phyloP scores from a whole-genome alignment of 352 stramenopile genomes.

The Phytophthora cactorum region DNA sequence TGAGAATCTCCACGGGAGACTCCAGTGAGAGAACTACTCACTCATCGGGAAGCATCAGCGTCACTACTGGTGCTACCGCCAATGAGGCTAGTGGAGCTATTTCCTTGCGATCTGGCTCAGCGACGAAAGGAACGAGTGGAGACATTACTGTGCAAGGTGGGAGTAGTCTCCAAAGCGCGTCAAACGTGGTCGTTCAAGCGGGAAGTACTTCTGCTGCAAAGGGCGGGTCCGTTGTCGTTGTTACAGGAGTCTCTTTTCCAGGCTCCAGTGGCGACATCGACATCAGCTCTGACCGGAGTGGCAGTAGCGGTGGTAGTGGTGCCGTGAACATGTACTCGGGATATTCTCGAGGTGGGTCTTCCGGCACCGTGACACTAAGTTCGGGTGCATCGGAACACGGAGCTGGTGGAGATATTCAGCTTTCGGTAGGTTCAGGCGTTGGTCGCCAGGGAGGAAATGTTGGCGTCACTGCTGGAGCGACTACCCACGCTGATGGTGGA shows the following conservation, averaged over 20 bases:
- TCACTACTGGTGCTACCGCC: constrained; percentile 45
- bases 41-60: constrained; percentile 52
- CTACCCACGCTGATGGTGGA: constrained; percentile 48
- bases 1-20: constrained; percentile 60
- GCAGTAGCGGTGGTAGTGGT: constrained; percentile 59
- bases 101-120: constrained; percentile 47
- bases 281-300: constrained; percentile 62
- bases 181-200: constrained; percentile 57
- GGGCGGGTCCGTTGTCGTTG: constrained; percentile 54
- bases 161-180: constrained; percentile 46
- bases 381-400: constrained; percentile 65
- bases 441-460: constrained; percentile 55
- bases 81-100: constrained; percentile 57
- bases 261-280: constrained; percentile 66
- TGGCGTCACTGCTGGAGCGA: constrained; percentile 48
- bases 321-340: constrained; percentile 56
- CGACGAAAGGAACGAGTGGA: constrained; percentile 53
- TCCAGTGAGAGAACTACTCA: constrained; percentile 43
- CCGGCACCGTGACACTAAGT: constrained; percentile 70
- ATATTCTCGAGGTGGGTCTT: constrained; percentile 49
- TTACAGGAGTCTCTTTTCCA: constrained; percentile 52
- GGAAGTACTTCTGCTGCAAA: constrained; percentile 52
- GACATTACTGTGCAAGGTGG: constrained; percentile 63
- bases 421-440: constrained; percentile 58
- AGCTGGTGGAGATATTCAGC: constrained; percentile 57